Base-by-base conservation (phyloP, 257 asterid genomes). In the Forsythia suspensa region DNA sequence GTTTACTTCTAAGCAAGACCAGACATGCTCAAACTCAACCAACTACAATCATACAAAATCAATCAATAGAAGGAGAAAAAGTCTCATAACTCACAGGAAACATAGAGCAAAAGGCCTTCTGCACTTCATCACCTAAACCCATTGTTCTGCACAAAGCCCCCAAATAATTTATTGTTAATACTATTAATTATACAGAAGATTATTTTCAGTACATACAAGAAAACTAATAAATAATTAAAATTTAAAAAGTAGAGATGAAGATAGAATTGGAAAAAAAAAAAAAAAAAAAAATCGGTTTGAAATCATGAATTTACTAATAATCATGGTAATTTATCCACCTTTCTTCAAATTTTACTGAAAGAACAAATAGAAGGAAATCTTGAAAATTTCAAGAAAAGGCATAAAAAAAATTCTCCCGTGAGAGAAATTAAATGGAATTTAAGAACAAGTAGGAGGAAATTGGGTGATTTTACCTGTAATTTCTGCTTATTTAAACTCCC, bases 121-220 rank as follows among this genome's bases (percentile, higher is more conserved):
- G 82, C 84, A 82, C 61, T 75, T 70, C 86, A 68, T 82, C 87
- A 78, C 87, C 84, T 13, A 84, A 37, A 38, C 82, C 86, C 85
- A 85, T 61, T 21, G 74, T 38, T 80, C 91, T 87, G 91, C 21
- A 73, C 68, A 82, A 73, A 79, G 18, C 37, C 79, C 74, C 37
- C 24, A 55, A n/a, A 55, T 55, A 52, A 52, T 52, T 18, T 2
- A 52, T 6, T 18, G 21, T 4, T 18, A 52, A n/a, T 55, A 55
- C 16, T 48, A 48, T n/a, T 48, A 13, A 48, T 48, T 29, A 29
- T 29, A 29, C 34, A 29, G 34, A 29, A 29, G 34, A 29, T 29
- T 29, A 29, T 29, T 1, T 24, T 29, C 34, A 29, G 34, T 29
- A 29, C 34, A 29, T 29, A 29, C 0, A 29, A 29, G 34, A 1